A percentile compares a stretch with the other conserved stretches of the same genome.
Conservation (phyloP, 345 rosid genomes). For the Linum usitatissimum region DNA sequence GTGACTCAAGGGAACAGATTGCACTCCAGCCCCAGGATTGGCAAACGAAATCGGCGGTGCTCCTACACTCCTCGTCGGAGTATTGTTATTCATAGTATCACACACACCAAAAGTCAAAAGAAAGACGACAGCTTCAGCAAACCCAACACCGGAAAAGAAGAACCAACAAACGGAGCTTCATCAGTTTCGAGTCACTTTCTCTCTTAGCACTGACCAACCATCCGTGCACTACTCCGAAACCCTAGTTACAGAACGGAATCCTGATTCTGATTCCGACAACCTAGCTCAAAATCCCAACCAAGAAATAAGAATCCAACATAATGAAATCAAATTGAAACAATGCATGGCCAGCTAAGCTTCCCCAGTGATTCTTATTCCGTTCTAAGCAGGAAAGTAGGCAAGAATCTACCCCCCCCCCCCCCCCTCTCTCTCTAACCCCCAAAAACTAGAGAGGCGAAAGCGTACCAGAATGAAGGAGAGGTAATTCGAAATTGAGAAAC, state of each 20-base stretch:
- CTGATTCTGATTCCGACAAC: not conserved
- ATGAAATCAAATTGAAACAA: not conserved
- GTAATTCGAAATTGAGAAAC: not conserved
- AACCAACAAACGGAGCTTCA: constrained; percentile 3
- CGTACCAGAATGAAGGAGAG: not conserved
- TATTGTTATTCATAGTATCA: constrained; percentile 27
- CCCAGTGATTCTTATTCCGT: not conserved
- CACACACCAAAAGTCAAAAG: constrained; percentile 10
- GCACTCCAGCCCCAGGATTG: constrained; percentile 24
- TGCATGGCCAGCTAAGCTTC: not conserved
- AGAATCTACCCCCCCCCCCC: not conserved
- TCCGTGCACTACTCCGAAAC: not conserved
- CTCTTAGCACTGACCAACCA: not conserved
- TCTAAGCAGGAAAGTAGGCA: not conserved
- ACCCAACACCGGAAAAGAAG: constrained; percentile 10
- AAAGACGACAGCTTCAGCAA: constrained; percentile 1
- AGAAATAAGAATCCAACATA: not conserved
- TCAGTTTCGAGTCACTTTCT: not conserved
- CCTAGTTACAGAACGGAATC: not conserved
- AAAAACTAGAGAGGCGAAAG: not conserved
- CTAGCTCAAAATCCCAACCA: not conserved
- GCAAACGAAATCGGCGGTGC: constrained; percentile 18
- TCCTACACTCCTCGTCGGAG: constrained; percentile 25
- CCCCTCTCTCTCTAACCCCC: no score
- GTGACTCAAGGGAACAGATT: constrained; percentile 21